A percentile compares a stretch with the other conserved stretches of the same genome.
These are phyloP conservation scores for Blastomyces gilchristii DNA, from an alignment of 2,329 filamentous ascomycete genomes.

Conservation along the genomic window DNA sequence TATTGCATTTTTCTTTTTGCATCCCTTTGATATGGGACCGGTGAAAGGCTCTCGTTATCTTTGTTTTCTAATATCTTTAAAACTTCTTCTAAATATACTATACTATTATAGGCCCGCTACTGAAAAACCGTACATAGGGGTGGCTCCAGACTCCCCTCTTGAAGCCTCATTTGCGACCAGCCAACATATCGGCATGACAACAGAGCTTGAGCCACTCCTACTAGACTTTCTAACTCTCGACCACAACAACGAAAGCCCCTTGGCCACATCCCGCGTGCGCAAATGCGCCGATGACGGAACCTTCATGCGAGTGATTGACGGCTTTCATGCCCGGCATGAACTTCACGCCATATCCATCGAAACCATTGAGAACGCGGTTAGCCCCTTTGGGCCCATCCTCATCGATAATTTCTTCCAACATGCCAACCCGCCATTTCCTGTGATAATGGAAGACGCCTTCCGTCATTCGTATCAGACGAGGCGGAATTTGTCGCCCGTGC, in stretches of 20 bases:
- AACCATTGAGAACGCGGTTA: slow-evolving; percentile 35
- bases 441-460: slow-evolving; percentile 35
- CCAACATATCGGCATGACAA: slow-evolving; percentile 36
- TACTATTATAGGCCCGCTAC: background rate
- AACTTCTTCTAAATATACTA: background rate
- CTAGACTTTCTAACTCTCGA: slow-evolving; percentile 33
- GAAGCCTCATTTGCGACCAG: slow-evolving; percentile 26
- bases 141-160: slow-evolving; percentile 11
- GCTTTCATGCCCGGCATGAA: slow-evolving; percentile 21
- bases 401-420: slow-evolving; percentile 38
- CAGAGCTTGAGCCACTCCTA: slow-evolving; percentile 33
- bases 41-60: background rate
- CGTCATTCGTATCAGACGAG: slow-evolving; percentile 35
- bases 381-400: slow-evolving; percentile 35
- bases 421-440: slow-evolving; percentile 35
- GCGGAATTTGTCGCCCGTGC: slow-evolving; percentile 28
- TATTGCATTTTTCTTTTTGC: background rate
- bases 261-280: slow-evolving; percentile 29
- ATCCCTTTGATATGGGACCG: background rate
- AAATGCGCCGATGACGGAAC: slow-evolving; percentile 31
- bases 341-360: slow-evolving; percentile 30
- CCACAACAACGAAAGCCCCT: slow-evolving; percentile 30
- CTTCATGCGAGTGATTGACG: slow-evolving; percentile 32
- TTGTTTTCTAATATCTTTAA: background rate
- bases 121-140: background rate